Conservation (phyloP, 768 basidiomycete species). For the Lentinula raphanica region DNA sequence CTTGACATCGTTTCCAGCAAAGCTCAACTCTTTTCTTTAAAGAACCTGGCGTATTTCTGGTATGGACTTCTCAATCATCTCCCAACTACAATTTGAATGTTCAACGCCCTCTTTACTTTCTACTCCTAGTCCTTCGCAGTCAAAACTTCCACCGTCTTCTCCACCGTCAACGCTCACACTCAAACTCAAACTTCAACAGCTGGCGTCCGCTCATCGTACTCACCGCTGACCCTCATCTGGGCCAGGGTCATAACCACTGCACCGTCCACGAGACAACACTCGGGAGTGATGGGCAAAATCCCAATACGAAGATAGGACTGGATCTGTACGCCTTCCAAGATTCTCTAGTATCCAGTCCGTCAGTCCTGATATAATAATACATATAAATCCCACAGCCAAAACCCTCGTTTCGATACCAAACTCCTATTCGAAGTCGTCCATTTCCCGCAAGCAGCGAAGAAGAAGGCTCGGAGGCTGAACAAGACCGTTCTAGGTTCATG, state of each 20-base stretch:
- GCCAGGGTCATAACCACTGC: conserved; percentile 28
- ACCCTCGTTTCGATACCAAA: conserved; percentile 37
- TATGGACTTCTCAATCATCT: background rate
- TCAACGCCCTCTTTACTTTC: background rate
- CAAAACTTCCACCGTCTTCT: background rate
- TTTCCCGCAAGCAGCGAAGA: conserved; percentile 50
- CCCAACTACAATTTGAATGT: too few species aligned
- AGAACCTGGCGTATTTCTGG: background rate
- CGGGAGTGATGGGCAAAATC: conserved; percentile 66
- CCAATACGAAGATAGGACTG: conserved; percentile 53
- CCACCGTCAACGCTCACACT: background rate
- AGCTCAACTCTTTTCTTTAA: background rate
- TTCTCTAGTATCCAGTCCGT: background rate
- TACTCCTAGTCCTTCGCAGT: background rate
- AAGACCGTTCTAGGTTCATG: background rate
- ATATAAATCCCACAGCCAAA: conserved; percentile 35
- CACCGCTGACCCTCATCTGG: conserved; percentile 46
- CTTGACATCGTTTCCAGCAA: too few species aligned
- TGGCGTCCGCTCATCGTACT: conserved; percentile 67
- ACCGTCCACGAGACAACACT: conserved; percentile 42
- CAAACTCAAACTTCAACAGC: background rate
- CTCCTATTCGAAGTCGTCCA: conserved; percentile 46
- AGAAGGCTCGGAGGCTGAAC: conserved; percentile 42
- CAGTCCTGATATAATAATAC: background rate
- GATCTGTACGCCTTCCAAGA: conserved; percentile 40